These are phyloP conservation scores for Aurantiochytrium sp. DNA, from an alignment of 108 stramenopile genomes.

Conservation along the genomic window DNA sequence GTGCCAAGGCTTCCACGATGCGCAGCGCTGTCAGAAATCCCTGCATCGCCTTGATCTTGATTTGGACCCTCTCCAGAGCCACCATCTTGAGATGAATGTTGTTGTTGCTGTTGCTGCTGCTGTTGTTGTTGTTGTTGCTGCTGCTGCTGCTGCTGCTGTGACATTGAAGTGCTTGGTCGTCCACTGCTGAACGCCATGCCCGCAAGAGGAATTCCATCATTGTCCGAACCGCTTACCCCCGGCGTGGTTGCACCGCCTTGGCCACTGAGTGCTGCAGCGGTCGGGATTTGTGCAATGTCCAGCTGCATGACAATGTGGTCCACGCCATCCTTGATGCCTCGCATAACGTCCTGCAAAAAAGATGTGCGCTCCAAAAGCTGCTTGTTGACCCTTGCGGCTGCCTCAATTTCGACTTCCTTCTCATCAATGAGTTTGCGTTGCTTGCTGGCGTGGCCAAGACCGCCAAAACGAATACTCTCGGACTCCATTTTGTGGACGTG, in stretches of 20 bases:
- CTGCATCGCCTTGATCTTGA: not conserved
- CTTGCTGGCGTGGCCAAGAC: not conserved
- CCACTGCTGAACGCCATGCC: no score
- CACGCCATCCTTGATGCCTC: conserved; percentile 4
- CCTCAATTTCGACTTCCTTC: conserved; percentile 7
- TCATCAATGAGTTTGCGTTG: conserved; percentile 6
- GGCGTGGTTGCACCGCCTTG: not conserved
- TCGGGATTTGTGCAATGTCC: not conserved
- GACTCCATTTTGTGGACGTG: not conserved
- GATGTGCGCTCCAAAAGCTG: not conserved
- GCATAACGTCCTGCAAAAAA: not conserved
- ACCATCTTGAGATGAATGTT: not conserved
- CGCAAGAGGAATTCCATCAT: no score
- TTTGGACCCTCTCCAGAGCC: not conserved
- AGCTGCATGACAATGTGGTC: not conserved
- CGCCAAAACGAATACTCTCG: not conserved
- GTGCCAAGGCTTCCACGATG: no score
- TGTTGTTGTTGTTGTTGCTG: not conserved
- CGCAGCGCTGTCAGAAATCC: not conserved
- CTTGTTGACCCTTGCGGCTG: not conserved
- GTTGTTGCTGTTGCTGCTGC: not conserved
- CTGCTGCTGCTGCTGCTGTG: not conserved
- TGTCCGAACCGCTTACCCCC: not conserved
- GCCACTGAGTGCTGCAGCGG: not conserved
- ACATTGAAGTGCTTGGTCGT: not conserved